A percentile compares a stretch with the other conserved stretches of the same genome.
Evolutionary conservation across 805 yeast genomes (phyloP).

Genomic region (Clavispora vitiphila): DNA sequence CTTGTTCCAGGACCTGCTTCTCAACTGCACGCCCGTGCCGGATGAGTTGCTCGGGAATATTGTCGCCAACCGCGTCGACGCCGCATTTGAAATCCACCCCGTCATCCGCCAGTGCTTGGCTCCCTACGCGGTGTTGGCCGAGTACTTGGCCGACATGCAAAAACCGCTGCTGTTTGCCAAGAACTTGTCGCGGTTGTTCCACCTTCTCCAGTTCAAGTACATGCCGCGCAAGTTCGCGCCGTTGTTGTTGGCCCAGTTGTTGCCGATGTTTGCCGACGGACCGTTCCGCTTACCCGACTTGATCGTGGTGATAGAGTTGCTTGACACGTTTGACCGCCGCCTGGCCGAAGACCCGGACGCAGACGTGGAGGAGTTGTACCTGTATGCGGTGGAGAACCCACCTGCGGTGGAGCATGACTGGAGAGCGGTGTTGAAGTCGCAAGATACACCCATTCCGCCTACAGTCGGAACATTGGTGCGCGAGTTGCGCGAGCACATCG

Average conservation of each 20-base stretch:
- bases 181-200: slow-evolving; percentile 44
- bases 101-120: slow-evolving; percentile 62
- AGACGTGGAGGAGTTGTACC: slow-evolving; percentile 30
- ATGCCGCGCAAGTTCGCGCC: slow-evolving; percentile 47
- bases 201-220: slow-evolving; percentile 38
- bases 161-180: slow-evolving; percentile 5
- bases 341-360: slow-evolving; percentile 17
- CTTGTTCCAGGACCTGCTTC: slow-evolving; percentile 53
- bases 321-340: slow-evolving; percentile 31
- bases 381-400: slow-evolving; percentile 21
- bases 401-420: slow-evolving; percentile 29
- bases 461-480: slow-evolving; percentile 22
- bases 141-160: slow-evolving; percentile 43
- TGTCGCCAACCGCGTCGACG: slow-evolving; percentile 32
- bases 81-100: slow-evolving; percentile 41
- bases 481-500: slow-evolving; percentile 28
- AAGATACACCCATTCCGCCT: slow-evolving; percentile 18
- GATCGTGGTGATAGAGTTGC: slow-evolving; percentile 27
- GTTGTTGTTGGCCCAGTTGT: slow-evolving; percentile 43
- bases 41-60: slow-evolving; percentile 53
- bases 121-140: slow-evolving; percentile 62
- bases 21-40: slow-evolving; percentile 48
- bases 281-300: slow-evolving; percentile 18
- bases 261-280: slow-evolving; percentile 32
- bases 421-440: slow-evolving; percentile 23